Conservation (phyloP, 768 basidiomycete species). For the Suillus subluteus region DNA sequence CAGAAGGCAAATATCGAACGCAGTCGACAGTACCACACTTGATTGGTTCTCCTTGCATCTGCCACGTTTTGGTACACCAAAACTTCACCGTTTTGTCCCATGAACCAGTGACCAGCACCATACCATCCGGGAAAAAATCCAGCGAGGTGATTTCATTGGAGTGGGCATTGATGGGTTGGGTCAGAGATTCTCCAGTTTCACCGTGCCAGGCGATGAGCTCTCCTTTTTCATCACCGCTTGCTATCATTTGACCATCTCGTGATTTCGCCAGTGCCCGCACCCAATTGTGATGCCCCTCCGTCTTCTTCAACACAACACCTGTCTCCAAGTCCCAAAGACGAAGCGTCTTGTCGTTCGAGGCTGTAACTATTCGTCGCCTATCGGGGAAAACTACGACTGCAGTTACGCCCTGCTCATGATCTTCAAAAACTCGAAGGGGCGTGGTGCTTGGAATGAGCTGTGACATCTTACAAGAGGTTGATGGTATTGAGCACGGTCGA, state of each 20-base stretch:
- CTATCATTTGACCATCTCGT: neutral
- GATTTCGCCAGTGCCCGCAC: neutral
- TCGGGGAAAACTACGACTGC: neutral
- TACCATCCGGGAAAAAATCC: too few species aligned
- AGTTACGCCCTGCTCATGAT: neutral
- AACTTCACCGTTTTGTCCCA: too few species aligned
- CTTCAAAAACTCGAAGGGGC: neutral
- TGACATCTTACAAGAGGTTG: neutral
- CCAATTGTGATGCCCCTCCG: neutral
- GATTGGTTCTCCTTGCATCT: too few species aligned
- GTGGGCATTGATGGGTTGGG: too few species aligned
- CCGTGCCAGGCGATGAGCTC: too few species aligned
- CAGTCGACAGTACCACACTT: too few species aligned
- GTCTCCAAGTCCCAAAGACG: neutral
- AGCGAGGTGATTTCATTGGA: too few species aligned
- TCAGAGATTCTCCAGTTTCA: too few species aligned
- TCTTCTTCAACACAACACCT: neutral
- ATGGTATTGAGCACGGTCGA: too few species aligned
- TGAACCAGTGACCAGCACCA: too few species aligned
- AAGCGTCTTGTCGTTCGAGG: neutral
- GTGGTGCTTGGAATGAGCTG: neutral
- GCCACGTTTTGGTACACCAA: too few species aligned
- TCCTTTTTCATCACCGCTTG: neutral
- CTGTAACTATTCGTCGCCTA: neutral
- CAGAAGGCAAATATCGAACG: too few species aligned